Evolutionary conservation across 345 rosid genomes (phyloP).

Genomic region (Eucalyptus sp.): DNA sequence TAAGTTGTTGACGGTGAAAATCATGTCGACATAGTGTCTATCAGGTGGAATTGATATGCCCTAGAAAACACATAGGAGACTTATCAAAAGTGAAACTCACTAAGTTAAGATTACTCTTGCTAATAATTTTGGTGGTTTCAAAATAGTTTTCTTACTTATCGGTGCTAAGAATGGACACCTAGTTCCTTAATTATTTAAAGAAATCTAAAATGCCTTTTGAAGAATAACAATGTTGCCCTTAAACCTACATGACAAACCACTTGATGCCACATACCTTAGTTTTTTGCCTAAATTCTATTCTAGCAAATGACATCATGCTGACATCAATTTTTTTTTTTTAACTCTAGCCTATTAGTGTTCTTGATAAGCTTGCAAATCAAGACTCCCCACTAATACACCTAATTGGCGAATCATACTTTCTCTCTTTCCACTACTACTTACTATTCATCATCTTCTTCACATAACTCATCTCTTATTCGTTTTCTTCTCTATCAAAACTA

Average conservation of each 20-base stretch:
- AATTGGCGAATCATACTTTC: too few species aligned
- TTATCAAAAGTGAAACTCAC: neutral
- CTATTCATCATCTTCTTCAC: too few species aligned
- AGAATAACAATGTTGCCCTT: neutral
- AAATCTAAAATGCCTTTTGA: neutral
- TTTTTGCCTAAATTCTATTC: neutral
- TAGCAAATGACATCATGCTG: too few species aligned
- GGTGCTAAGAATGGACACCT: neutral
- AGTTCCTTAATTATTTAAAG: neutral
- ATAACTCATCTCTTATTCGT: too few species aligned
- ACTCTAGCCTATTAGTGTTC: too few species aligned
- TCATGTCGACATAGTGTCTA: neutral
- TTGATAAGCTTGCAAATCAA: too few species aligned
- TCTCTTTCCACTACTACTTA: too few species aligned
- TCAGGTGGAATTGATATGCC: neutral
- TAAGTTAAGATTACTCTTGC: neutral
- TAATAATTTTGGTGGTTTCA: neutral
- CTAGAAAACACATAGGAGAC: neutral
- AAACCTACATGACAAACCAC: neutral
- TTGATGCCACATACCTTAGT: neutral
- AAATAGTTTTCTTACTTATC: neutral
- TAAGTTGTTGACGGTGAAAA: neutral
- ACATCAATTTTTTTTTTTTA: too few species aligned
- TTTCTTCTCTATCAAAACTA: too few species aligned
- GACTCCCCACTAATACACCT: too few species aligned